Base-by-base conservation (phyloP, 768 basidiomycete species). In the Suillus spraguei region DNA sequence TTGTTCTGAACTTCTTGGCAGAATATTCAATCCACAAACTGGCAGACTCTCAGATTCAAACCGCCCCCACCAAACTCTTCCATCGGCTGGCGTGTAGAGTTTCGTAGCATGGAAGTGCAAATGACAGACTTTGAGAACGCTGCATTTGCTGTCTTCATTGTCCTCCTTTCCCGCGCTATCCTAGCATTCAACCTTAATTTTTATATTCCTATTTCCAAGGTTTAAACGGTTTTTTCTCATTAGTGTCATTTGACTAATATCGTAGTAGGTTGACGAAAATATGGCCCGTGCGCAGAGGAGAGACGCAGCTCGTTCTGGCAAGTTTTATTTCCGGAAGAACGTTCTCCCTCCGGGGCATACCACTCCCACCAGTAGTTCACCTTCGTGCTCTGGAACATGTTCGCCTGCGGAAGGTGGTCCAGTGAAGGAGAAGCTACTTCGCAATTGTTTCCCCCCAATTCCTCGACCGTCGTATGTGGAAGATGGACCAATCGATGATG, bases 11-110 rank as follows among this genome's bases (percentile, higher is more conserved):
- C 33, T 33, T 10, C 4, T 49, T 46, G 58, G 6, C 74, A 97
- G 92, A 99, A 98, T 71, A 90, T 99, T 32, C 97, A 99, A 85
- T 99, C 97, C 2, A 99, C 97, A 5, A 99, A 99, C 71, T 99
- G 97, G 97, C 97, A 99, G 78, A 98, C 97, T 0, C 82, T 99
- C 38, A 87, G 97, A 55, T 99, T 99, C 85, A 99, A 99, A 74
- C 97, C 97, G 3, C 97, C 97, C 14, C 97, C 97, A 33, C 89
- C 93, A 5, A 89, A 92, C 61, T 95, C 97, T 6, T 75, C 87
- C 8, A 98, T 99, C 61, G 97, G 97, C 38, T 99, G 97, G 97
- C 84, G 97, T 46, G 97, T 99, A 5, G 97, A 99, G 74, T 99
- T 99, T 78, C 84, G 97, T 63, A 94, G 92, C 74, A 99, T 99